These are phyloP conservation scores for Ciborinia camelliae DNA, from an alignment of 2,329 filamentous ascomycete genomes.

Conservation along the genomic window DNA sequence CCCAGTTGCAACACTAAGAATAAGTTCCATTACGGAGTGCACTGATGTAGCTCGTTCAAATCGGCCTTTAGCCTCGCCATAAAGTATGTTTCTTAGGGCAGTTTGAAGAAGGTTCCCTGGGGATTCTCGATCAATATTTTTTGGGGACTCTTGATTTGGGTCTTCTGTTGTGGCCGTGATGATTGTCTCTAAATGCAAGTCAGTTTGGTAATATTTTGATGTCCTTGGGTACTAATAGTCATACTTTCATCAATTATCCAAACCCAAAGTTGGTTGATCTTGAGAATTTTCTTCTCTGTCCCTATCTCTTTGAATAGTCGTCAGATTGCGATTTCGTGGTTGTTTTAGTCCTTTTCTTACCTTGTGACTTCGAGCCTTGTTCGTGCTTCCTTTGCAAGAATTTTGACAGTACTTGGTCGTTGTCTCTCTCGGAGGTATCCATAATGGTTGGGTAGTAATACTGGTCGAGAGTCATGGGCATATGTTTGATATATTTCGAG, in stretches of 20 bases:
- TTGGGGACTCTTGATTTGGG: not conserved
- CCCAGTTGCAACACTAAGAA: not conserved
- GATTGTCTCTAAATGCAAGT: not conserved
- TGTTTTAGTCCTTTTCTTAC: not conserved
- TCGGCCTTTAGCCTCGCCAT: not conserved
- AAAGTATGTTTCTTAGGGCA: not conserved
- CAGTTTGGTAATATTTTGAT: not conserved
- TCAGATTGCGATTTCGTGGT: not conserved
- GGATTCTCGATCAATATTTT: not conserved
- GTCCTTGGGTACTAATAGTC: not conserved
- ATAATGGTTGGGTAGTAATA: not conserved
- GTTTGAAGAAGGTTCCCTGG: not conserved
- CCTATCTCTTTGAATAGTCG: not conserved
- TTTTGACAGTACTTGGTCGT: not conserved
- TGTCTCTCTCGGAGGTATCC: not conserved
- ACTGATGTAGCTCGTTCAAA: not conserved
- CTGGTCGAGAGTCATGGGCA: not conserved
- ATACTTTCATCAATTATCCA: constrained; percentile 1
- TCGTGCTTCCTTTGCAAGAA: not conserved
- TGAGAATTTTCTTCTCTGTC: not conserved
- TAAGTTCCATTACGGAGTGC: not conserved
- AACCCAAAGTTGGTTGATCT: not conserved
- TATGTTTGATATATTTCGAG: not conserved
- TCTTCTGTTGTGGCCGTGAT: not conserved
- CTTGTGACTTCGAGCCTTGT: not conserved